These are phyloP conservation scores for Akanthomyces muscarius DNA, from an alignment of 2,329 filamentous ascomycete genomes.

Conservation along the genomic window DNA sequence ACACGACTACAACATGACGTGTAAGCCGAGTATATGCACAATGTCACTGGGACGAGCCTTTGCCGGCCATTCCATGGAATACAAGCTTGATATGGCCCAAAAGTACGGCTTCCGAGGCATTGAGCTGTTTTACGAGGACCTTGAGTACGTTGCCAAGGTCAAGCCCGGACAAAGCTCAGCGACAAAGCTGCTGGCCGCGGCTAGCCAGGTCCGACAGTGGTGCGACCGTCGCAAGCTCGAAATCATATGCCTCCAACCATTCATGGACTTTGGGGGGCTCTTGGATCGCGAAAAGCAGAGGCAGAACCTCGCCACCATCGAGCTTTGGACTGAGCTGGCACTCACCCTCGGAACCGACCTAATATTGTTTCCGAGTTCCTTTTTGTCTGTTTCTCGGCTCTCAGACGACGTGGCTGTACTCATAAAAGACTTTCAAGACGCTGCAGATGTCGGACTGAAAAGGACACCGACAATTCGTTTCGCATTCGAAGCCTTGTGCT, in stretches of 20 bases:
- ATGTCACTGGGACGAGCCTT: slow-evolving; percentile 70
- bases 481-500: slow-evolving; percentile 68
- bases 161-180: slow-evolving; percentile 33
- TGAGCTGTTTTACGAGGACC: slow-evolving; percentile 75
- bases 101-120: slow-evolving; percentile 63
- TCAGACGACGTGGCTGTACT: slow-evolving; percentile 51
- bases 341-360: slow-evolving; percentile 63
- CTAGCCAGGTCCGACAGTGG: slow-evolving; percentile 51
- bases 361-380: slow-evolving; percentile 71
- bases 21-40: slow-evolving; percentile 64
- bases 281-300: slow-evolving; percentile 56
- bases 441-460: slow-evolving; percentile 61
- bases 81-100: slow-evolving; percentile 66
- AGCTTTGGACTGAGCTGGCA: slow-evolving; percentile 66
- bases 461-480: slow-evolving; percentile 57
- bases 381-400: slow-evolving; percentile 49
- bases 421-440: slow-evolving; percentile 55
- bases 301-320: slow-evolving; percentile 57
- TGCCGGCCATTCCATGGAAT: slow-evolving; percentile 61
- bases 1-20: background rate
- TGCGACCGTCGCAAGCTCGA: slow-evolving; percentile 52
- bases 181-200: slow-evolving; percentile 51
- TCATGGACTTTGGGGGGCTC: slow-evolving; percentile 73
- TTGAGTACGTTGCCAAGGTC: slow-evolving; percentile 54
- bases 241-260: slow-evolving; percentile 70